Conservation (phyloP, 2,329 filamentous ascomycete genomes). For the Aschersonia sp. region DNA sequence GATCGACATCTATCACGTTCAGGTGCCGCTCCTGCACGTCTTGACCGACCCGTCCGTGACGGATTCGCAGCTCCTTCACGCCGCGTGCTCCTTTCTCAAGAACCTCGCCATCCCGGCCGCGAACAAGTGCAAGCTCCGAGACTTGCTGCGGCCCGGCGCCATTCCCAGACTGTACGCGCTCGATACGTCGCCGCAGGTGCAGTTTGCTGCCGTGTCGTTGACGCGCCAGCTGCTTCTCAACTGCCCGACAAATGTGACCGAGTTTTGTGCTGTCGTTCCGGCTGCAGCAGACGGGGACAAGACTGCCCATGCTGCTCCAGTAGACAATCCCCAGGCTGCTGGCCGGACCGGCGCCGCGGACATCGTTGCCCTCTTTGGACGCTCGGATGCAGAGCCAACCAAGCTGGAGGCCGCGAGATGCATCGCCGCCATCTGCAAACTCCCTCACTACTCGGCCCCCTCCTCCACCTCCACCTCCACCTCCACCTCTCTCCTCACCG, state of each 20-base stretch:
- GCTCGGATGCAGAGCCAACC: constrained; percentile 32
- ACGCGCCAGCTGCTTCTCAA: constrained; percentile 39
- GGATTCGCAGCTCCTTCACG: constrained; percentile 39
- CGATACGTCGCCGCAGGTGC: constrained; percentile 37
- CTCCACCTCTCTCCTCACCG: neutral
- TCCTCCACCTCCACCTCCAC: constrained; percentile 16
- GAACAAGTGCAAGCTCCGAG: constrained; percentile 38
- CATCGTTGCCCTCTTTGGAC: constrained; percentile 21
- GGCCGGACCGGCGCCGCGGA: constrained; percentile 19
- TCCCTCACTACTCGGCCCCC: constrained; percentile 29
- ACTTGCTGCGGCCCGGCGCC: constrained; percentile 26
- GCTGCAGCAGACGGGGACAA: too few relatives aligned
- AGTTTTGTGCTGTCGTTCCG: too few relatives aligned
- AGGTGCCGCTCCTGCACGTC: constrained; percentile 28
- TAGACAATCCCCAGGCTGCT: constrained; percentile 1
- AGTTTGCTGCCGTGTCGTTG: constrained; percentile 44
- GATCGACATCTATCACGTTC: constrained; percentile 25
- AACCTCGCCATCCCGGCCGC: constrained; percentile 43
- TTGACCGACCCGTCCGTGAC: constrained; percentile 24
- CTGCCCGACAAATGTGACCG: constrained; percentile 32
- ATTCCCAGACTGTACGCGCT: constrained; percentile 40
- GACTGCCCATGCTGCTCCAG: too few relatives aligned
- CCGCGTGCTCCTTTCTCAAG: constrained; percentile 45
- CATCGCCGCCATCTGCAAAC: constrained; percentile 35
- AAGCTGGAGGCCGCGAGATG: constrained; percentile 44